Evolutionary conservation across 768 basidiomycete species (phyloP).

Genomic region (Lentinula sp.): DNA sequence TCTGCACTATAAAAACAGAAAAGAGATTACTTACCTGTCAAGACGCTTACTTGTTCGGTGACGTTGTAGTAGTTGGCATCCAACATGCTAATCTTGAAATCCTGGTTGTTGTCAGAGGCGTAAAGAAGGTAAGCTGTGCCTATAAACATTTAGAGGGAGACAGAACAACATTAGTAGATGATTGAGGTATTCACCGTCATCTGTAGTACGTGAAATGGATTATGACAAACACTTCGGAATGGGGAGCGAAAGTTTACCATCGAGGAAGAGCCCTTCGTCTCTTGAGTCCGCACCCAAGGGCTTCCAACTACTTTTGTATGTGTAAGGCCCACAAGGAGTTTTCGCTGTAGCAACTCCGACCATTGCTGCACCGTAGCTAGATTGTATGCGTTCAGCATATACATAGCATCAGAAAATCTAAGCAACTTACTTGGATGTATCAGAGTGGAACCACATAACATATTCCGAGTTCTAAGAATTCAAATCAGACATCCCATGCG

Average conservation of each 20-base stretch:
- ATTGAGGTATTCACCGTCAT: constrained; percentile 26
- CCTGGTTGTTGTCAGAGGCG: constrained; percentile 63
- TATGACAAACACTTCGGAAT: neutral
- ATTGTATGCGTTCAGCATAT: neutral
- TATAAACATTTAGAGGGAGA: neutral
- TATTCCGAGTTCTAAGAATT: constrained; percentile 48
- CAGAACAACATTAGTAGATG: neutral
- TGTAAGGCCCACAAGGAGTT: constrained; percentile 56
- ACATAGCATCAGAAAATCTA: neutral
- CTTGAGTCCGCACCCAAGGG: constrained; percentile 56
- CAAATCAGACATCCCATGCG: neutral
- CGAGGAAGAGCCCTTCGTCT: constrained; percentile 54
- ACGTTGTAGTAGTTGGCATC: constrained; percentile 58
- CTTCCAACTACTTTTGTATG: constrained; percentile 47
- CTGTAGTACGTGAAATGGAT: constrained; percentile 15
- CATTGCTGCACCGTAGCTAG: constrained; percentile 57
- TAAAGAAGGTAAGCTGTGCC: constrained; percentile 49
- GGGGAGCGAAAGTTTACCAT: constrained; percentile 28
- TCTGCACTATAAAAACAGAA: neutral
- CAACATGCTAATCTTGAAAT: constrained; percentile 58
- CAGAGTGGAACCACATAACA: constrained; percentile 71
- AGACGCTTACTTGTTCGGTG: constrained; percentile 34
- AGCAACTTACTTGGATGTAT: constrained; percentile 44
- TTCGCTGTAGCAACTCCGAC: constrained; percentile 57
- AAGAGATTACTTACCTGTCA: constrained; percentile 28